A percentile compares a stretch with the other conserved stretches of the same genome.
Conservation (phyloP, 192 early-diverging fungal genomes). For the Linnemannia schmuckeri region DNA sequence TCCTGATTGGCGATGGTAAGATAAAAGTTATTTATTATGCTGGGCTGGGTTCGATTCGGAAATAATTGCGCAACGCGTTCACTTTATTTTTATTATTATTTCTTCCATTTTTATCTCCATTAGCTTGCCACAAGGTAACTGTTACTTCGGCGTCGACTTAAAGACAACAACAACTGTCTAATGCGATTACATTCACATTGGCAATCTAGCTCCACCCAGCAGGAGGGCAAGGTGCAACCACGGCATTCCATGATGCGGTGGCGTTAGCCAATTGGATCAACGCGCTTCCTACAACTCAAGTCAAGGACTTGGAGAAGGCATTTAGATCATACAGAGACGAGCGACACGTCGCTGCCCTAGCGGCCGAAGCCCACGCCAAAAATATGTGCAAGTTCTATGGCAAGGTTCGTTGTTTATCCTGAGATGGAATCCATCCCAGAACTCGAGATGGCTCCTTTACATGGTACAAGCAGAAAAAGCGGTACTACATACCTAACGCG, state of each 20-base stretch:
- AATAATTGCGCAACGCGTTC: too few species aligned
- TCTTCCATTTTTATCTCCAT: not conserved
- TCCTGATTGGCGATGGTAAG: slow-evolving; percentile 40
- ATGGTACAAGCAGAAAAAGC: too few species aligned
- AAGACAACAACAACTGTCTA: not conserved
- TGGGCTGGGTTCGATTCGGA: too few species aligned
- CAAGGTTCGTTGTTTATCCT: not conserved
- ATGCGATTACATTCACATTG: too few species aligned
- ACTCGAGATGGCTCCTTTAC: too few species aligned
- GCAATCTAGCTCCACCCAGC: not conserved
- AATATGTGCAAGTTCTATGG: slow-evolving; percentile 12
- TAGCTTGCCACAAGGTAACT: not conserved
- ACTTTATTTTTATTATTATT: too few species aligned
- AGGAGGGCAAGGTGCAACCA: not conserved
- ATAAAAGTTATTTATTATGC: too few species aligned
- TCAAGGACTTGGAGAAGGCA: slow-evolving; percentile 7
- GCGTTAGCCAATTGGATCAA: not conserved
- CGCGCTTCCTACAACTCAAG: slow-evolving; percentile 1
- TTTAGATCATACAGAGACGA: not conserved
- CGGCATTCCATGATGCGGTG: not conserved
- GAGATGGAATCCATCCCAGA: too few species aligned
- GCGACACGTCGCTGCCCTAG: not conserved
- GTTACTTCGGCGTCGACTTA: not conserved
- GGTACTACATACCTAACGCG: too few species aligned
- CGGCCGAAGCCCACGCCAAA: not conserved